Evolutionary conservation across 2,329 filamentous ascomycete genomes (phyloP).

Genomic region (Leptographium procerum): DNA sequence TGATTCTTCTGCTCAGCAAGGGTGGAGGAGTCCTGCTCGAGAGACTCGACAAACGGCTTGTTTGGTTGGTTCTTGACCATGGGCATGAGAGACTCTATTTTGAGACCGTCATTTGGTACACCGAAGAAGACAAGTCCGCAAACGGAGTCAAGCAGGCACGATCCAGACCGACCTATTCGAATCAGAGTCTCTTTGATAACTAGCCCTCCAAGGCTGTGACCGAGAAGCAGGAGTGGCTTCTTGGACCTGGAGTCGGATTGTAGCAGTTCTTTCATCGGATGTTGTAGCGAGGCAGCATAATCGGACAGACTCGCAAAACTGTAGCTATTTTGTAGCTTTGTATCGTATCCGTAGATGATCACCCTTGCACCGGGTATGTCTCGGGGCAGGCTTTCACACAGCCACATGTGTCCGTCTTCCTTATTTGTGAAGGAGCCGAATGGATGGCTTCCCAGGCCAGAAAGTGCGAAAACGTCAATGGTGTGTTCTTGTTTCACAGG

Average conservation of each 20-base stretch:
- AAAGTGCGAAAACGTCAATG: neutral
- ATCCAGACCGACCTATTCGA: neutral
- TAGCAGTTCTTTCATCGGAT: neutral
- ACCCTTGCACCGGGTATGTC: neutral
- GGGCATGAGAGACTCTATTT: neutral
- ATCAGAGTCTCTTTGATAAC: neutral
- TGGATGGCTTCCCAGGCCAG: neutral
- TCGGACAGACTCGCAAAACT: neutral
- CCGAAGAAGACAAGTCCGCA: neutral
- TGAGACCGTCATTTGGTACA: neutral
- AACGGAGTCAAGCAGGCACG: neutral
- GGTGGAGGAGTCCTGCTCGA: neutral
- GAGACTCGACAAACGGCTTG: neutral
- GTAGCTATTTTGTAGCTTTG: neutral
- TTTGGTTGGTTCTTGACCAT: neutral
- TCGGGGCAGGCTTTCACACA: neutral
- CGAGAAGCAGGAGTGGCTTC: neutral
- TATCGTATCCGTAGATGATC: neutral
- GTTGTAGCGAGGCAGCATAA: neutral
- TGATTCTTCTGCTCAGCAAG: neutral
- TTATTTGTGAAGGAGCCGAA: neutral
- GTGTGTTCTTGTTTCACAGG: neutral
- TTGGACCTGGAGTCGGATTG: no score
- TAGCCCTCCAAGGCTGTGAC: neutral
- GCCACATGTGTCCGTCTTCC: neutral